Base-by-base conservation (phyloP, 352 stramenopile genomes). In the Phytopythium mirpurense region DNA sequence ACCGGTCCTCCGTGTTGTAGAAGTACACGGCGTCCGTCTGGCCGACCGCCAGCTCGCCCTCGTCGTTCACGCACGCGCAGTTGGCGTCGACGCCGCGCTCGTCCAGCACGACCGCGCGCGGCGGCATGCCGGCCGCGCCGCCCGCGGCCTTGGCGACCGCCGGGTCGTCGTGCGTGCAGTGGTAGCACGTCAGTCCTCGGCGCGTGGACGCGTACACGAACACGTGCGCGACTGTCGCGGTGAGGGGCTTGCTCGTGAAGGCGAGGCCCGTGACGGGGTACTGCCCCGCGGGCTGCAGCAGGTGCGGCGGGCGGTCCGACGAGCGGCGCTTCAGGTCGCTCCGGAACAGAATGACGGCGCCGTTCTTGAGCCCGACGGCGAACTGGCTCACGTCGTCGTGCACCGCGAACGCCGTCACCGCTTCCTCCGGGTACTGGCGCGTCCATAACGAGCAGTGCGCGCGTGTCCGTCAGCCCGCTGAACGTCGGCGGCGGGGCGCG, bases 1-100 rank as follows among this genome's bases (percentile, higher is more conserved):
- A 86, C 6, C 86, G 83, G 32, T 96, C 87, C 60, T 96, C 85
- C 1, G 78, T 87, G 21, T 80, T 91, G 74, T 95, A 96, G 50
- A 94, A 95, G 65, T 95, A 96, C 14, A 96, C 79, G 9, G 79
- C 84, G 55, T 95, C 86, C 0, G 78, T 86, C 61, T 95, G 84
- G 1, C 84, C 84, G 3, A 94, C 78, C 4, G 81, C 82, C 12
- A 94, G 83, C 42, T 94, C 82, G 24, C 82, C 84, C 43, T 93
- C 84, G 21, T 94, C 84, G 47, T 90, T 94, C 49, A 93, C 78
- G 42, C 80, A 88, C 34, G 78, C 85, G 46, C 80, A 91, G 53
- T 90, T 86, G 31, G 83, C 66, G 54, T 90, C 84, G 23, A 94
- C 80, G 23, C 84, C 84, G 43, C 82, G 80, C 52, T 94, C 84